Evolutionary conservation across 305 asterid genomes (phyloP).

Genomic region (Fraxinus dipetala): DNA sequence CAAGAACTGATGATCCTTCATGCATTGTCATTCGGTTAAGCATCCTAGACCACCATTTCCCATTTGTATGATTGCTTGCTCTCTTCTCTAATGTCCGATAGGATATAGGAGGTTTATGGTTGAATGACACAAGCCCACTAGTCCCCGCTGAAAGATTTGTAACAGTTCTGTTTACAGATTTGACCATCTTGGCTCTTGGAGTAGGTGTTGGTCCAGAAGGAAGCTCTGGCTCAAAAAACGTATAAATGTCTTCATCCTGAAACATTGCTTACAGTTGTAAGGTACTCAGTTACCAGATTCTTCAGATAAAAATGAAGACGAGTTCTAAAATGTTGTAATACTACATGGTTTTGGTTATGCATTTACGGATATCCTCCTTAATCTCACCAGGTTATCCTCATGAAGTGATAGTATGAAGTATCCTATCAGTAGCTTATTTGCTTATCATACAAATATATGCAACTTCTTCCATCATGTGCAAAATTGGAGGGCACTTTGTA

Average conservation of each 20-base stretch:
- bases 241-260: conserved; percentile 83
- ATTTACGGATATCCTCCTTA: not conserved
- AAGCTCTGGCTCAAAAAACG: conserved; percentile 90
- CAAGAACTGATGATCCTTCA: conserved; percentile 83
- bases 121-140: conserved; percentile 31
- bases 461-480: not conserved
- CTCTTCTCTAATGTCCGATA: conserved; percentile 40
- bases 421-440: not conserved
- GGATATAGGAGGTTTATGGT: conserved; percentile 37
- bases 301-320: not conserved
- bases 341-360: not conserved
- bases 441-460: not conserved
- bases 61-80: conserved; percentile 40
- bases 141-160: conserved; percentile 38
- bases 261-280: conserved; percentile 6
- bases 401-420: not conserved
- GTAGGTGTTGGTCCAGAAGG: conserved; percentile 45
- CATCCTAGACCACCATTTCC: conserved; percentile 57
- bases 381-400: not conserved
- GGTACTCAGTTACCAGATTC: not conserved
- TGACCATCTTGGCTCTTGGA: conserved; percentile 51
- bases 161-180: conserved; percentile 38
- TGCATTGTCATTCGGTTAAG: conserved; percentile 56
- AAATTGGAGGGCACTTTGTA: not conserved
- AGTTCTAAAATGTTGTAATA: not conserved